Evolutionary conservation across 768 basidiomycete species (phyloP).

Genomic region (Fomitopsis pulvina): DNA sequence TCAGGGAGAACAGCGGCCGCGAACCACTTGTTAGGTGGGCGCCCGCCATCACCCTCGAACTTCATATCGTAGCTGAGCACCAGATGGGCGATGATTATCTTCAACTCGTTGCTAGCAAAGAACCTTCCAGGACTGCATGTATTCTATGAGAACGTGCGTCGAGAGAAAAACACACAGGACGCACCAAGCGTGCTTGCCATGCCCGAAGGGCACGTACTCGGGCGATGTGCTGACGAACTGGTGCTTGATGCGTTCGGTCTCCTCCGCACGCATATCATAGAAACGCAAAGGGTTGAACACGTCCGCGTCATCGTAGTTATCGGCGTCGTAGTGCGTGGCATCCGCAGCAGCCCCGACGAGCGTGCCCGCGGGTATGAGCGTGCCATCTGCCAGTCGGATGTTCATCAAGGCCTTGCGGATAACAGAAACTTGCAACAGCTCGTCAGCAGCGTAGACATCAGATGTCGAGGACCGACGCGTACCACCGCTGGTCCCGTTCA

Average conservation of each 20-base stretch:
- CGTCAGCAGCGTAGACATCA: neutral
- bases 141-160: neutral
- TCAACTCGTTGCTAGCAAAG: slow-evolving; percentile 27
- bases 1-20: slow-evolving; percentile 14
- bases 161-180: neutral
- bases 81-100: slow-evolving; percentile 25
- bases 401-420: slow-evolving; percentile 29
- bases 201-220: slow-evolving; percentile 10
- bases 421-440: slow-evolving; percentile 15
- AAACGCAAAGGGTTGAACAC: slow-evolving; percentile 39
- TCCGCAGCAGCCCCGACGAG: slow-evolving; percentile 24
- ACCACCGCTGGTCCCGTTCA: slow-evolving; percentile 15
- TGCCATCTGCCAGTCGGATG: slow-evolving; percentile 39
- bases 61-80: slow-evolving; percentile 26
- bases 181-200: slow-evolving; percentile 14
- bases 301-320: slow-evolving; percentile 26
- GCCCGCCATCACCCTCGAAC: slow-evolving; percentile 19
- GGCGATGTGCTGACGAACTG: slow-evolving; percentile 7
- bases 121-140: slow-evolving; percentile 26
- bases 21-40: slow-evolving; percentile 16
- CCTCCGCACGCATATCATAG: slow-evolving; percentile 17
- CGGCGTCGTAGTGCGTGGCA: slow-evolving; percentile 25
- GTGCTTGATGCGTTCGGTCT: slow-evolving; percentile 11
- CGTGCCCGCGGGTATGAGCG: slow-evolving; percentile 32
- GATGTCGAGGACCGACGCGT: neutral